A percentile compares a stretch with the other conserved stretches of the same genome.
These are phyloP conservation scores for Anacardium occidentale DNA, from an alignment of 345 rosid genomes.

Conservation along the genomic window DNA sequence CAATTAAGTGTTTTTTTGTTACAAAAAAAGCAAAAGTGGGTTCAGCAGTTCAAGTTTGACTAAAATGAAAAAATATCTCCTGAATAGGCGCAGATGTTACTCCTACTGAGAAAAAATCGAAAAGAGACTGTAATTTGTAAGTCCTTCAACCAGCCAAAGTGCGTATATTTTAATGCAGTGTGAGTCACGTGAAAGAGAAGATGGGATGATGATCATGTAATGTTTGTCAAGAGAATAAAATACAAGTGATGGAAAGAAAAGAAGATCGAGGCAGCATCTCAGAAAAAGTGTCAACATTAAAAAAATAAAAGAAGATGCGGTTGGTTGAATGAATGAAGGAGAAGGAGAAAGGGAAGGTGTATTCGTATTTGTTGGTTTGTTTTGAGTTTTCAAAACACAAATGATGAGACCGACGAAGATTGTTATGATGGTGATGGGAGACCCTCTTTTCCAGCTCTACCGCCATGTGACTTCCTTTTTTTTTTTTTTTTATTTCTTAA, in stretches of 20 bases:
- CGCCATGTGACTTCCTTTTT: slow-evolving; percentile 26
- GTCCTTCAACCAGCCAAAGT: too few relatives aligned
- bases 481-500: slow-evolving; percentile 5
- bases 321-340: slow-evolving; percentile 5
- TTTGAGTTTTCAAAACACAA: slow-evolving; percentile 41
- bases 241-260: too few relatives aligned
- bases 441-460: slow-evolving; percentile 39
- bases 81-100: too few relatives aligned
- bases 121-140: not conserved
- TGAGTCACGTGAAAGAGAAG: slow-evolving; percentile 25
- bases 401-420: slow-evolving; percentile 49
- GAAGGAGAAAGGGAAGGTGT: not conserved
- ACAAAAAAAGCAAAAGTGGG: too few relatives aligned
- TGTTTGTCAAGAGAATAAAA: not conserved
- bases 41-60: too few relatives aligned
- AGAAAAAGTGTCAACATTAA: not conserved
- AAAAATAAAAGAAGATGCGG: not conserved
- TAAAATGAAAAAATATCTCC: too few relatives aligned
- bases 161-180: slow-evolving; percentile 16
- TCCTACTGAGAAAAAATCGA: too few relatives aligned
- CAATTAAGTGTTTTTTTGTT: too few relatives aligned
- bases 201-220: not conserved
- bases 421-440: slow-evolving; percentile 33
- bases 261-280: not conserved
- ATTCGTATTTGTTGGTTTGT: not conserved